Evolutionary conservation across 2,329 filamentous ascomycete species (phyloP).

Genomic region (Hymenoscyphus occultus): DNA sequence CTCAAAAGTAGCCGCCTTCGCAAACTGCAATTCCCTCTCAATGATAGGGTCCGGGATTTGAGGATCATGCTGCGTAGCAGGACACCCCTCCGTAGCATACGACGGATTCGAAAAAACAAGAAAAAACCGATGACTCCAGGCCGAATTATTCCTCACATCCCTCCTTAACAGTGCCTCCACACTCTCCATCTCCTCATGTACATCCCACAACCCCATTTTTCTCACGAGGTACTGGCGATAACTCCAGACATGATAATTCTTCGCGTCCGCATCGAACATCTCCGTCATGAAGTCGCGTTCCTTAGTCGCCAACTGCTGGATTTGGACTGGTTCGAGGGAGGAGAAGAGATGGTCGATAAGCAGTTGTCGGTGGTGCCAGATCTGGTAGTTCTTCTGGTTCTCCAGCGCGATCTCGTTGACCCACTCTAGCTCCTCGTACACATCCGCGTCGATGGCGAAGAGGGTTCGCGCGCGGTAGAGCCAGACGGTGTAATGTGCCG

Average conservation of each 20-base stretch:
- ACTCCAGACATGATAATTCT: constrained; percentile 99
- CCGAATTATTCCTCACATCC: constrained; percentile 93
- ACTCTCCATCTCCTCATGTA: constrained; percentile 60
- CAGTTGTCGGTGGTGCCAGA: constrained; percentile 78
- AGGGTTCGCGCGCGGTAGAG: constrained; percentile 85
- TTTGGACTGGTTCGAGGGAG: constrained; percentile 53
- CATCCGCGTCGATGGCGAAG: constrained; percentile 49
- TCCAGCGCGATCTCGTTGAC: constrained; percentile 77
- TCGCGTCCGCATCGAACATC: constrained; percentile 83
- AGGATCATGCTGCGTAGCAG: constrained; percentile 52
- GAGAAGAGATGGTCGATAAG: constrained; percentile 57
- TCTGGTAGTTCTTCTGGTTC: constrained; percentile 98
- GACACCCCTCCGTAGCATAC: constrained; percentile 45
- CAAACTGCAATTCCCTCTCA: constrained; percentile 72
- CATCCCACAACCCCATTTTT: constrained; percentile 64
- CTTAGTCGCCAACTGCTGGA: constrained; percentile 55
- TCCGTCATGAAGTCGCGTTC: constrained; percentile 73
- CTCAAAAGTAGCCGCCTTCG: constrained; percentile 67
- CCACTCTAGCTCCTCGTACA: constrained; percentile 68
- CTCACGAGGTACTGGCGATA: constrained; percentile 74
- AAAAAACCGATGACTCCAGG: constrained; percentile 97
- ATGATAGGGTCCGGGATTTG: constrained; percentile 60
- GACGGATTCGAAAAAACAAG: constrained; percentile 71
- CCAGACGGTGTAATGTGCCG: constrained; percentile 98
- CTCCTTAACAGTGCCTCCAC: constrained; percentile 70